Percentiles rank a stretch among this genome's conserved stretches.
Conservation (phyloP, 768 basidiomycete species). For the Hericium alpestre region DNA sequence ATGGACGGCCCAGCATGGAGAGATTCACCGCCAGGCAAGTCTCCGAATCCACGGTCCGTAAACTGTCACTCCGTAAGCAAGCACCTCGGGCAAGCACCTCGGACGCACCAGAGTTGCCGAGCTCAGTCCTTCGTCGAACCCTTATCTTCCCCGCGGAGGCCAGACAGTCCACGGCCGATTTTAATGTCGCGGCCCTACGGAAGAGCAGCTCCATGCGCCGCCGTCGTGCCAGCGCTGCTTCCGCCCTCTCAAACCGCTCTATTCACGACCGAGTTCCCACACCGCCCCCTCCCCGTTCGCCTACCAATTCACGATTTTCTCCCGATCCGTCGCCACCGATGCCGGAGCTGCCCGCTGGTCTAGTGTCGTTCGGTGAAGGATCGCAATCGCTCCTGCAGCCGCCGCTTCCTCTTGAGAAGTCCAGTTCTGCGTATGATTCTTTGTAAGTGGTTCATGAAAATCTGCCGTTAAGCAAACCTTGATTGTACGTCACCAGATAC, state of each 20-base stretch:
- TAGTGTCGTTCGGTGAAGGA: conserved; percentile 29
- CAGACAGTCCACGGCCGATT: conserved; percentile 44
- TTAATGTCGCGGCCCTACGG: conserved; percentile 23
- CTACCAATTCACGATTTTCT: conserved; percentile 50
- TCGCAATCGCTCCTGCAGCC: conserved; percentile 25
- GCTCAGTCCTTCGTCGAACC: conserved; percentile 62
- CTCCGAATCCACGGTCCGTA: not conserved
- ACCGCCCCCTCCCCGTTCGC: conserved; percentile 66
- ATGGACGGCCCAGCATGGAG: conserved; percentile 13
- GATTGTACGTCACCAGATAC: conserved; percentile 36
- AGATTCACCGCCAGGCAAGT: conserved; percentile 2
- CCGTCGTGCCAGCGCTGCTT: conserved; percentile 49
- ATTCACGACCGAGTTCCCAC: conserved; percentile 76
- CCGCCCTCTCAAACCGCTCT: conserved; percentile 55
- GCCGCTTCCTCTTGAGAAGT: conserved; percentile 44
- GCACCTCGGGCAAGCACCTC: conserved; percentile 2
- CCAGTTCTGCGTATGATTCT: conserved; percentile 66
- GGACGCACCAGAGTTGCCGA: conserved; percentile 16
- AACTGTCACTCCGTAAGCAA: conserved; percentile 4
- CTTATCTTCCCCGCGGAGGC: conserved; percentile 69
- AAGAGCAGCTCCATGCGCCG: conserved; percentile 31
- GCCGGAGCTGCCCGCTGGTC: conserved; percentile 48
- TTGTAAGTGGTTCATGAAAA: conserved; percentile 41
- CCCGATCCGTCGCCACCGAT: conserved; percentile 58
- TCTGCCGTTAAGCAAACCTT: conserved; percentile 8